These are phyloP conservation scores for Malus domestica DNA, from an alignment of 306 rosid genomes.

Conservation along the genomic window ASM211411v1 NC_041805.1:15929001-15929500, in stretches of 20 bases:
- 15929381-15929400: not conserved
- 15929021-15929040: too few species aligned
- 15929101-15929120: too few species aligned
- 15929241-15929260: constrained; percentile 4
- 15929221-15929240: not conserved
- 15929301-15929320: not conserved
- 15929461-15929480: not conserved
- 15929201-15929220: not conserved
- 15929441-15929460: constrained; percentile 2
- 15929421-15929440: not conserved
- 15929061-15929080: too few species aligned
- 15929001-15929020: too few species aligned
- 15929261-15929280: not conserved
- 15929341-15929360: constrained; percentile 13
- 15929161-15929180: too few species aligned
- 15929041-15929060: too few species aligned
- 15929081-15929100: too few species aligned
- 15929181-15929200: too few species aligned
- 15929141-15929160: too few species aligned
- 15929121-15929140: too few species aligned
- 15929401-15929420: not conserved
- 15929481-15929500: constrained; percentile 2
- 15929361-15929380: not conserved
- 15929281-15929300: not conserved
- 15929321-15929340: constrained; percentile 27